A percentile compares a stretch with the other conserved stretches of the same genome.
These are phyloP conservation scores for Pseudofabraea citricarpa DNA, from an alignment of 2,329 filamentous ascomycete species.

Conservation along the genomic window DNA sequence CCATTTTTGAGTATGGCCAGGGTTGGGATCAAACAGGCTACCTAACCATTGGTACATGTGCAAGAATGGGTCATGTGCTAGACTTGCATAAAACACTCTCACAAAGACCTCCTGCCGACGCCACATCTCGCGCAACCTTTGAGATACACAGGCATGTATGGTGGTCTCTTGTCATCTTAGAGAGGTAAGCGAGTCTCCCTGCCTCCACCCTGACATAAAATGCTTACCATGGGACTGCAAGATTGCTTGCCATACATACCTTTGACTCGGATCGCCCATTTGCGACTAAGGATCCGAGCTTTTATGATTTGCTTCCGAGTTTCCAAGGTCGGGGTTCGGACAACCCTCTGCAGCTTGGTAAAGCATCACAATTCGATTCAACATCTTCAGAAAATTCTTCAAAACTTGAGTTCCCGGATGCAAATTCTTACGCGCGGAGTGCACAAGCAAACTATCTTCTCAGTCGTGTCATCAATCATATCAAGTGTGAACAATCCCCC, in stretches of 20 bases:
- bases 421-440: neutral
- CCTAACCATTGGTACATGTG: conserved; percentile 11
- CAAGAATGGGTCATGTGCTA: conserved; percentile 12
- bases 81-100: conserved; percentile 5
- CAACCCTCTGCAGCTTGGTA: neutral
- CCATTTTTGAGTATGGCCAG: conserved; percentile 13
- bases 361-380: too few species aligned
- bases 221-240: too few species aligned
- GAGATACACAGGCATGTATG: neutral
- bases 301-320: neutral
- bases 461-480: neutral
- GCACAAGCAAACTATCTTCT: neutral
- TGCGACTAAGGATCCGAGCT: neutral
- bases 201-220: too few species aligned
- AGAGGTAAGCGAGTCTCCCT: neutral
- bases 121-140: neutral
- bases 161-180: neutral
- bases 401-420: neutral
- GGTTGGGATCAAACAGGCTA: conserved; percentile 11
- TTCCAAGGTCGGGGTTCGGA: neutral
- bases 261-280: neutral
- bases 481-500: neutral
- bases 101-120: neutral
- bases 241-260: too few species aligned
- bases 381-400: neutral